phyloP scores from a whole-genome alignment of 768 basidiomycete species.

The Boletus eberwhitei region DNA sequence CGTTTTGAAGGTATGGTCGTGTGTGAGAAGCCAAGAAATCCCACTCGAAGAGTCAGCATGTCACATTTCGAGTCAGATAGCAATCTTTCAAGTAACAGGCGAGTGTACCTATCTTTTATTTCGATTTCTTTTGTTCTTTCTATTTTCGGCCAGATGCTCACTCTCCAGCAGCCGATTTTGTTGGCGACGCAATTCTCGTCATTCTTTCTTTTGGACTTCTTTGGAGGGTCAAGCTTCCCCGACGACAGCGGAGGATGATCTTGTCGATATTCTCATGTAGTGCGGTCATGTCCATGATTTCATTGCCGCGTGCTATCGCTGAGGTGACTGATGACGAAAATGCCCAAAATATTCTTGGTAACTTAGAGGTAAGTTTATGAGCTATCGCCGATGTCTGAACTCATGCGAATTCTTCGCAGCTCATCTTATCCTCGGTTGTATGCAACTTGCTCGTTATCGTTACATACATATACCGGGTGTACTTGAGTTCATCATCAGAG shows the following conservation, averaged over 20 bases:
- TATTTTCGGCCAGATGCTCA: neutral
- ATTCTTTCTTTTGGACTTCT: conserved; percentile 9
- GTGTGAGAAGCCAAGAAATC: neutral
- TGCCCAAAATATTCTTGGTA: too few relatives aligned
- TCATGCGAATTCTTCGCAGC: neutral
- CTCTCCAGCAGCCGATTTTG: neutral
- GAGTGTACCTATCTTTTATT: neutral
- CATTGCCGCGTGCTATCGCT: conserved; percentile 3
- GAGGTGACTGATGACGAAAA: neutral
- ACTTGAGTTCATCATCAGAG: neutral
- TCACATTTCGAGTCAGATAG: neutral
- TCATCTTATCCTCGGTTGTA: neutral
- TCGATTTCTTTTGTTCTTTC: neutral
- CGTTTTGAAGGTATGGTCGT: neutral
- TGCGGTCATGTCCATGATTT: conserved; percentile 11
- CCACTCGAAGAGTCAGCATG: neutral
- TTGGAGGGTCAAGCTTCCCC: conserved; percentile 16
- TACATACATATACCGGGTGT: neutral
- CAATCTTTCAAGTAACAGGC: conserved; percentile 7
- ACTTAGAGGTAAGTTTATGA: conserved; percentile 2
- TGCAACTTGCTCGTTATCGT: conserved; percentile 12
- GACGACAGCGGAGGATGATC: conserved; percentile 15
- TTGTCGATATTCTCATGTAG: conserved; percentile 5
- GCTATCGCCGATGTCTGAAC: neutral
- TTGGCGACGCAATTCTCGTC: conserved; percentile 3